These are phyloP conservation scores for Phytophthora ohioensis DNA, from an alignment of 352 stramenopile genomes.

Conservation along the genomic window DNA sequence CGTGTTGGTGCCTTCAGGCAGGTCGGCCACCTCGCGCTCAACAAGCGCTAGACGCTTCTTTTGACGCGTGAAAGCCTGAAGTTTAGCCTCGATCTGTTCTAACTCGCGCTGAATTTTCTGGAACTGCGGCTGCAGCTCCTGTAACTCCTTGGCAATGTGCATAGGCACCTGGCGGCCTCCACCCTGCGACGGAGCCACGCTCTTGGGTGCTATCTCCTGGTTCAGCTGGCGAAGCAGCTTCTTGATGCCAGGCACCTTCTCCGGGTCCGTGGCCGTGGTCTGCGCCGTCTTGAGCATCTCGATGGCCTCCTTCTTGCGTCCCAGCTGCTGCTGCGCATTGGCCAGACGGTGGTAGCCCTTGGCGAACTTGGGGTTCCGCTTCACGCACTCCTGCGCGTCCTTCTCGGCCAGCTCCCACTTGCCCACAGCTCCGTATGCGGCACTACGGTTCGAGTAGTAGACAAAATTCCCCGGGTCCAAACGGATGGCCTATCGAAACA, in stretches of 20 bases:
- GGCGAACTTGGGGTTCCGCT: constrained; percentile 73
- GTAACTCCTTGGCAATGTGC: constrained; percentile 78
- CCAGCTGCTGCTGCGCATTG: constrained; percentile 83
- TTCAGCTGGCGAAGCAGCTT: constrained; percentile 80
- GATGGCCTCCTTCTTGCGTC: constrained; percentile 73
- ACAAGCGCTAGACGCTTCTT: constrained; percentile 83
- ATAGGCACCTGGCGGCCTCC: constrained; percentile 59
- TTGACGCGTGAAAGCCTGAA: constrained; percentile 63
- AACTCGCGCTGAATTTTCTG: constrained; percentile 80
- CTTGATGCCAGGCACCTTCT: constrained; percentile 80
- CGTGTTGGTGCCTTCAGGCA: constrained; percentile 68
- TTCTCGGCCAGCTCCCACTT: constrained; percentile 78
- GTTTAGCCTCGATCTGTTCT: constrained; percentile 82
- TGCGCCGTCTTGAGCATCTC: constrained; percentile 64
- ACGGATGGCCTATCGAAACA: constrained; percentile 67
- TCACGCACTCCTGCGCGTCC: constrained; percentile 82
- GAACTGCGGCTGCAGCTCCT: constrained; percentile 86
- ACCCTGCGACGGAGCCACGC: constrained; percentile 9
- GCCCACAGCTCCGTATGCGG: constrained; percentile 69
- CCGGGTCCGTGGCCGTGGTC: constrained; percentile 37
- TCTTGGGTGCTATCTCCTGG: constrained; percentile 49
- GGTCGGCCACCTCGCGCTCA: constrained; percentile 71
- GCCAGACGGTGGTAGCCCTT: constrained; percentile 85
- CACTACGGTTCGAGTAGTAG: constrained; percentile 88
- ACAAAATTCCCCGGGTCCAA: constrained; percentile 80